phyloP scores from a whole-genome alignment of 805 yeast species.

The Starmerella sp. region DNA sequence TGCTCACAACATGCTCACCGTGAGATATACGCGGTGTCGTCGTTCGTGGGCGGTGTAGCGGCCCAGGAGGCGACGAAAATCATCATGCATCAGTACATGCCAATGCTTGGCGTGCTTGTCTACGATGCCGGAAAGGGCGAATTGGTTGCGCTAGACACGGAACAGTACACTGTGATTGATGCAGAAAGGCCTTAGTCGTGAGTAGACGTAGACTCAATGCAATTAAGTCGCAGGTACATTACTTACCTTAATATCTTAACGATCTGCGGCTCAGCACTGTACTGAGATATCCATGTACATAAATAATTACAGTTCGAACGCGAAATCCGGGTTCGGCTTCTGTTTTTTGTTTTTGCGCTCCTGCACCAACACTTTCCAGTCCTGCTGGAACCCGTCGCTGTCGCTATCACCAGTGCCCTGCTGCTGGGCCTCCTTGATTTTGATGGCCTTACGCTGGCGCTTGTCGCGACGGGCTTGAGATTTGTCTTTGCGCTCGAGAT shows the following conservation, averaged over 20 bases:
- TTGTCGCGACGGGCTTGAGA: conserved; percentile 57
- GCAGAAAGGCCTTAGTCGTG: background rate
- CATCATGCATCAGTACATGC: conserved; percentile 68
- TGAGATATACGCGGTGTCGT: conserved; percentile 47
- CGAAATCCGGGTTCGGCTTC: conserved; percentile 11
- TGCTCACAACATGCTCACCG: background rate
- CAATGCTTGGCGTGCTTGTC: conserved; percentile 56
- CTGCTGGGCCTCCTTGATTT: conserved; percentile 32
- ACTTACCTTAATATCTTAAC: too few species aligned
- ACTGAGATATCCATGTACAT: background rate
- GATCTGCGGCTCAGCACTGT: background rate
- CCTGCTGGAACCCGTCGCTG: conserved; percentile 36
- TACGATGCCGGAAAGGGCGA: conserved; percentile 51
- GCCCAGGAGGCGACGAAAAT: conserved; percentile 74
- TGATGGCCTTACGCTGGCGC: conserved; percentile 49
- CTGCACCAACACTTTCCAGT: conserved; percentile 80
- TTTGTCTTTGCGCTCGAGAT: conserved; percentile 48
- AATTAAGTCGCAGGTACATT: too few species aligned
- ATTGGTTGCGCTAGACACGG: background rate
- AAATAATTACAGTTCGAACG: conserved; percentile 10
- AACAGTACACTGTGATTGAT: background rate
- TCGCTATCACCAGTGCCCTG: conserved; percentile 33
- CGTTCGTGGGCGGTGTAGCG: conserved; percentile 74
- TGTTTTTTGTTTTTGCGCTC: conserved; percentile 53
- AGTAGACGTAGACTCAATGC: too few species aligned